Evolutionary conservation across 305 asterid genomes (phyloP), one percentile per base, ranked within the genome.

Genomic region (Galium porrigens): DNA sequence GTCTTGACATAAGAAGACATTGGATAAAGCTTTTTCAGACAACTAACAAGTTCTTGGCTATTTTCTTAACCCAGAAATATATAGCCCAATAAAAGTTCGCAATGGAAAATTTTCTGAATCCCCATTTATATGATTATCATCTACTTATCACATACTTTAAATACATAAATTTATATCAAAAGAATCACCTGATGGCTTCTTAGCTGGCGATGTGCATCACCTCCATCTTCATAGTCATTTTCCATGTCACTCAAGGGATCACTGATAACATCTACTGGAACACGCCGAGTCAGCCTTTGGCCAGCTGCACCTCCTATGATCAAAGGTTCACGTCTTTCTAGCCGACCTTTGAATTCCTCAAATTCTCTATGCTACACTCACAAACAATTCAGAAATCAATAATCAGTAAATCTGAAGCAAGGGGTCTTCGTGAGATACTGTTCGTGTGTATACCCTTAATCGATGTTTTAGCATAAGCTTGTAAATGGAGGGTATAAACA

Each of bases 221-320:
- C 67, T 75, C 85, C 84, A 58, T 81, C 85, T 63, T 85, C 95
- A 37, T 68, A 64, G 67, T 87, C 97, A 64, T 76, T 80, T 77
- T 90, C 97, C 59, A 80, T 72, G 68, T 86, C 95, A 79, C 88
- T 83, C 78, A 94, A 72, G 61, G 99, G 99, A 78, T 94, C 99
- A 79, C 97, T 94, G 42, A 94, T 83, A 66, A 87, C 87, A 79
- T 89, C 99, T 51, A 86, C 88, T 53, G 95, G 87, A 53, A 77
- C 76, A 64, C 81, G 85, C 25, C 81, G 83, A 71, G 75, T 85
- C 79, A 81, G 81, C 77, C 84, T 85, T 76, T 83, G 92, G 59
- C 85, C 77, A 64, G 78, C 83, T 62, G 82, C 60, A 74, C 81
- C 85, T 20, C 84, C 95, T 41, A 82, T 73, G 72, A 83, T 85